Evolutionary conservation across 202 grass and related monocot species (phyloP), one percentile per base, ranked within the genome.

Genomic region (Panicum virgatum): DNA sequence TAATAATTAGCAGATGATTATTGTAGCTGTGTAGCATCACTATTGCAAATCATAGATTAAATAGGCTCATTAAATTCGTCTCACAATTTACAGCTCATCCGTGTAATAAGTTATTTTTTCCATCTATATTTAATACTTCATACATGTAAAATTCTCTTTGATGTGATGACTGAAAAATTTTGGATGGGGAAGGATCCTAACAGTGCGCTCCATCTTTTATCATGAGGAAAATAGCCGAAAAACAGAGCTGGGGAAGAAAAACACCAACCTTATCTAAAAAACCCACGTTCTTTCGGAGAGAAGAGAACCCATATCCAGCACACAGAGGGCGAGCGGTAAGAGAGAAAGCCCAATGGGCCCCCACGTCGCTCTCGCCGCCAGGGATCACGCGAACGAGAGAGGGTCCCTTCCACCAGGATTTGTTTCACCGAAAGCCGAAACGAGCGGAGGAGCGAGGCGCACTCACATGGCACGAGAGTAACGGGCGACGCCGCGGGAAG

Each of bases 401-500:
- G 25, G 27, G 30, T 14, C 60, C 4, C 7, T 61, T 30, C 60
- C 50, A 48, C 26, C 57, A 7, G 27, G 9, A 10, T 9, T 25
- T 1, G 20, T 54, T 54, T 6, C 69, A 52, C 27, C 46, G 26
- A 4, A 36, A 19, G 14, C 69, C 16, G 69, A 52, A 72, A 72
- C 69, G 43, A 79, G 76, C 7, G 61, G 76, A 63, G 59, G 59
- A 16, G 7, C 30, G 1, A 27, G 13, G 16, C 70, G 1, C 45
- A n/a, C 15, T 68, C 53, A 90, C 53, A 90, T 82, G 79, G 51
- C 52, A 62, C 52, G 5, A 34, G 48, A 79, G 73, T 53, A 61
- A 56, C 67, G 45, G 62, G n/a, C 43, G 76, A 46, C 52, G 43
- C 51, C 45, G 57, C 26, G 23, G 83, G 39, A 6, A 73, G 48